Evolutionary conservation across 371 early-diverging fungal genomes (phyloP), one percentile per base, ranked within the genome.

Genomic region (Capniomyces stellatus): DNA sequence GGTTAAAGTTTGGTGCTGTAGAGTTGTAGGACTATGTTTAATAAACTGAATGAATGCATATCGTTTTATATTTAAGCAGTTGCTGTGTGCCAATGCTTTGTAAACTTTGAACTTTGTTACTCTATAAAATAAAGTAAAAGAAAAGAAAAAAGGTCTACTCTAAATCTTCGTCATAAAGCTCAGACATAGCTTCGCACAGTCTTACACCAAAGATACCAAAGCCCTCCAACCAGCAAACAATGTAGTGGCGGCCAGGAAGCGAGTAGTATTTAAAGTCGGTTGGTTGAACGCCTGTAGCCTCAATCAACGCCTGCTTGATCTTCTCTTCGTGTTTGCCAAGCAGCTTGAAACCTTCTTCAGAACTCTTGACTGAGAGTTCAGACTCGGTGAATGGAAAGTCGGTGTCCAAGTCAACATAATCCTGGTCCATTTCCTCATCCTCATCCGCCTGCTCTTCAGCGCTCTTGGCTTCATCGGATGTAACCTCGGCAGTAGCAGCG

Each of bases 181-280:
- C 15, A 6, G 35, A 35, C 15, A 35, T 35, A 35, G 6, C 15
- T 35, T 35, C 35, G 35, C 35, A 10, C 15, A 35, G 35, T 54
- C 66, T 64, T 48, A 66, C 35, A 27, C 66, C 66, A 52, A 58
- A 66, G 54, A 66, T 53, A 31, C 66, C 66, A 58, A 66, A 61
- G 58, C 44, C 58, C 55, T 61, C 53, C 41, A 66, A 58, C 66
- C 66, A 66, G n/a, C 58, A 46, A 10, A 66, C 67, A 22, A 66
- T 56, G 44, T 66, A 66, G 60, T 66, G 54, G 42, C 67, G 61
- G 24, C 67, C 67, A 10, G 66, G 67, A 54, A 66, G 56, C 54
- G 57, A 56, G 63, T 53, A 66, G 46, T 55, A 28, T 67, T 66
- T 66, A 65, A 66, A 66, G 27, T 52, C 49, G 44, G 58, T 67